These are phyloP conservation scores for Amphicarpaea edgeworthii DNA, from an alignment of 306 rosid species.

Conservation along the genomic window DNA sequence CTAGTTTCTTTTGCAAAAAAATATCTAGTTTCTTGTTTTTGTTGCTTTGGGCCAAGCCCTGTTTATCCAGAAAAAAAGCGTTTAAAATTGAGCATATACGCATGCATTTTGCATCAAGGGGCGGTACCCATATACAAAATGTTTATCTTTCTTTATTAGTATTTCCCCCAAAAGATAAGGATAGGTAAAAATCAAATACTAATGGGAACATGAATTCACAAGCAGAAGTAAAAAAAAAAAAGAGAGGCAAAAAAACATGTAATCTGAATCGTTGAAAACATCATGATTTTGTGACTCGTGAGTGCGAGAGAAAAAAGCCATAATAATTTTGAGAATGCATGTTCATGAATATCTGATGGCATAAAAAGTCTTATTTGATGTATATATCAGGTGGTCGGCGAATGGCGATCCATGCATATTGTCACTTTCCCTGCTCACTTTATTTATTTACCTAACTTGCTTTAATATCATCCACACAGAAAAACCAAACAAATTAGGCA, in stretches of 20 bases:
- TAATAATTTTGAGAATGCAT: neutral
- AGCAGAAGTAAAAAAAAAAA: constrained; percentile 13
- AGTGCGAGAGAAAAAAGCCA: neutral
- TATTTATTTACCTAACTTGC: constrained; percentile 30
- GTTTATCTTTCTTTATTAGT: neutral
- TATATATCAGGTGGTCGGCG: constrained; percentile 44
- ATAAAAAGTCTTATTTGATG: constrained; percentile 17
- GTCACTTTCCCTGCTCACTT: no score
- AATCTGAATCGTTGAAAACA: neutral
- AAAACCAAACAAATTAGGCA: constrained; percentile 18
- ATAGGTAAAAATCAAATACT: neutral
- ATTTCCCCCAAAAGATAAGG: constrained; percentile 30
- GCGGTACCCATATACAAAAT: neutral
- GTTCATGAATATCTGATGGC: neutral
- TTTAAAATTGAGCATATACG: no score
- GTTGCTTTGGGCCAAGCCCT: no score
- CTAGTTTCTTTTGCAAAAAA: no score
- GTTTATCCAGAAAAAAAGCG: no score
- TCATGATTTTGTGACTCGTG: neutral
- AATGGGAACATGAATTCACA: constrained; percentile 28
- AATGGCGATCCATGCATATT: constrained; percentile 33
- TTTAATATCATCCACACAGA: constrained; percentile 43
- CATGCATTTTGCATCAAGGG: neutral
- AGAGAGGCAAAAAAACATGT: neutral
- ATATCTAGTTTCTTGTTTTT: no score